A percentile compares a stretch with the other conserved stretches of the same genome.
These are phyloP conservation scores for Wallacemonas rigidus DNA, from an alignment of 208 protist species.

Conservation along the genomic window DNA sequence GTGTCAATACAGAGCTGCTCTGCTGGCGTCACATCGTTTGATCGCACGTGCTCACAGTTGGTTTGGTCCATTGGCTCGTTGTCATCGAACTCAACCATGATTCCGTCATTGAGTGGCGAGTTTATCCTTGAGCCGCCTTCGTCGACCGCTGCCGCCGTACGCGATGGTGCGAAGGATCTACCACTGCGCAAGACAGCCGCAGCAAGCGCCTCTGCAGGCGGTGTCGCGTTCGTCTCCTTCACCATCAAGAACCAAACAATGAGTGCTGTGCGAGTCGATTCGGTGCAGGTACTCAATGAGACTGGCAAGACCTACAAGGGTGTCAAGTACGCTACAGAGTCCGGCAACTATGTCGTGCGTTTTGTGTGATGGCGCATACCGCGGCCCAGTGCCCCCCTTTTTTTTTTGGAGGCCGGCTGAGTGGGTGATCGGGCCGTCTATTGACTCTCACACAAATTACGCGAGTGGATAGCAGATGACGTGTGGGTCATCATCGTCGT, in stretches of 20 bases:
- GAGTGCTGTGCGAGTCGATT: slow-evolving; percentile 76
- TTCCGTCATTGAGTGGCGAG: slow-evolving; percentile 72
- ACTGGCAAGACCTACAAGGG: slow-evolving; percentile 86
- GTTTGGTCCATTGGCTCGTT: slow-evolving; percentile 85
- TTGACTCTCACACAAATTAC: no score
- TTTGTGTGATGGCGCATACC: slow-evolving; percentile 36
- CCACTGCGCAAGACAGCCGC: neutral
- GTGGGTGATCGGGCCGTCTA: no score
- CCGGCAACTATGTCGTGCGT: slow-evolving; percentile 84
- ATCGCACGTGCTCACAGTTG: slow-evolving; percentile 55
- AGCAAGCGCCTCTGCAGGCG: slow-evolving; percentile 21
- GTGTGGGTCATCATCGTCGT: no score
- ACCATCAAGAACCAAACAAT: slow-evolving; percentile 71
- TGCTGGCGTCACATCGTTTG: slow-evolving; percentile 74
- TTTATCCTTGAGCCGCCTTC: slow-evolving; percentile 45
- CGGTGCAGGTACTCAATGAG: slow-evolving; percentile 83
- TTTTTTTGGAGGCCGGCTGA: neutral
- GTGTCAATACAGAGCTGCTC: slow-evolving; percentile 70
- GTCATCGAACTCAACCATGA: slow-evolving; percentile 27
- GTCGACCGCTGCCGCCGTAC: neutral
- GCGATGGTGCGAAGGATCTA: neutral
- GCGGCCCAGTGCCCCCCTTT: neutral
- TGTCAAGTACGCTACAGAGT: slow-evolving; percentile 78
- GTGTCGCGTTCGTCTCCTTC: slow-evolving; percentile 63
- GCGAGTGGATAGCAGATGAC: no score